Evolutionary conservation across 345 rosid genomes (phyloP).

Genomic region (Populus simonii): DNA sequence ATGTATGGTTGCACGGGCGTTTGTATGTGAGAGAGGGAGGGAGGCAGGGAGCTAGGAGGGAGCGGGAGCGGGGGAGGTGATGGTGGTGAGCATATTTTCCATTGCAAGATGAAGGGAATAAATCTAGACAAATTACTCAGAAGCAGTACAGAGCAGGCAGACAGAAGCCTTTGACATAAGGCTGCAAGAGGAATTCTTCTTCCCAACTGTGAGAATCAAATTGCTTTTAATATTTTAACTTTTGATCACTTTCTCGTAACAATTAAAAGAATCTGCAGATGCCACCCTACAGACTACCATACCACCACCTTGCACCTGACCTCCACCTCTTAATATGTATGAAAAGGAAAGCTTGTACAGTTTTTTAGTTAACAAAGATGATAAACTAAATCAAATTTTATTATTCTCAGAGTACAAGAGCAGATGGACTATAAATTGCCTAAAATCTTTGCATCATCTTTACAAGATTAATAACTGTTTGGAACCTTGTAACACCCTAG

Average conservation of each 20-base stretch:
- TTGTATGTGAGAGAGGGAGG: not conserved
- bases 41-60: no score
- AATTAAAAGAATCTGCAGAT: slow-evolving; percentile 30
- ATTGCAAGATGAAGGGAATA: not conserved
- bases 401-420: not conserved
- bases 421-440: not conserved
- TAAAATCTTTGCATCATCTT: not conserved
- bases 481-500: not conserved
- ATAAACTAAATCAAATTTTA: slow-evolving; percentile 5
- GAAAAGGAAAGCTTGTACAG: slow-evolving; percentile 12
- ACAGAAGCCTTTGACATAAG: slow-evolving; percentile 19
- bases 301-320: not conserved
- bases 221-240: slow-evolving; percentile 14
- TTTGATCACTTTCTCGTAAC: slow-evolving; percentile 19
- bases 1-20: not conserved
- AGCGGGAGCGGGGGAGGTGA: not conserved
- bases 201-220: slow-evolving; percentile 31
- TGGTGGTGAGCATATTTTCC: not conserved
- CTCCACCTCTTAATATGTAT: not conserved
- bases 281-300: slow-evolving; percentile 13
- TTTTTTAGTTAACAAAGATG: slow-evolving; percentile 25
- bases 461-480: not conserved
- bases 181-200: slow-evolving; percentile 40
- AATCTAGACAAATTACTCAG: slow-evolving; percentile 6
- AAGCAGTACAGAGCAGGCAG: slow-evolving; percentile 15